Conservation (phyloP, 2,329 filamentous ascomycete species). For the Elsinoe fawcettii region DNA sequence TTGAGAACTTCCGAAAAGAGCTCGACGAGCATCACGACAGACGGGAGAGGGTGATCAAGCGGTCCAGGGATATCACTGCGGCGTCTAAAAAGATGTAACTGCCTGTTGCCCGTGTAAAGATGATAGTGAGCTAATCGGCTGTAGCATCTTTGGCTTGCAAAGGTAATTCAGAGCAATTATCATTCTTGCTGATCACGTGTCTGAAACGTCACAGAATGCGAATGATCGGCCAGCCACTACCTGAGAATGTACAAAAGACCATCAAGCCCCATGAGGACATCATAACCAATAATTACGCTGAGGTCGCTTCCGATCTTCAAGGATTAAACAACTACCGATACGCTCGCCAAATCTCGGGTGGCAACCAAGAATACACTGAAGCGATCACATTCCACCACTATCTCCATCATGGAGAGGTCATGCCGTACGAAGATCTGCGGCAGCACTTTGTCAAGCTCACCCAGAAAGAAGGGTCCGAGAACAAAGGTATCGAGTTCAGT, state of each 20-base stretch:
- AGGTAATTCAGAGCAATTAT: constrained; percentile 42
- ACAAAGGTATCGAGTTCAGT: constrained; percentile 55
- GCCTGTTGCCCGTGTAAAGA: background rate
- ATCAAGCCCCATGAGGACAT: constrained; percentile 60
- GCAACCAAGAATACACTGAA: constrained; percentile 91
- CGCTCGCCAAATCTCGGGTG: constrained; percentile 63
- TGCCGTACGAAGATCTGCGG: constrained; percentile 56
- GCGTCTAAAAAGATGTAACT: constrained; percentile 92
- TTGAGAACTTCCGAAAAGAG: constrained; percentile 76
- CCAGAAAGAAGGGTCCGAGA: constrained; percentile 25
- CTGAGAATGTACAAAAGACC: constrained; percentile 61
- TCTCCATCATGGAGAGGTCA: constrained; percentile 65
- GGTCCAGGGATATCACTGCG: constrained; percentile 84
- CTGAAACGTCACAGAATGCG: constrained; percentile 48
- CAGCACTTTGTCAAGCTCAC: constrained; percentile 30
- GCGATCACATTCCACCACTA: constrained; percentile 85
- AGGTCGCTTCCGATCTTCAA: constrained; percentile 64
- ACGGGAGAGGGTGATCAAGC: constrained; percentile 81
- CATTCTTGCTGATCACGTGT: background rate
- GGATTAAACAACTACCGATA: constrained; percentile 79
- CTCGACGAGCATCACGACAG: constrained; percentile 93
- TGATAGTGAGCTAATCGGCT: constrained; percentile 22
- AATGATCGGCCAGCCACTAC: constrained; percentile 51
- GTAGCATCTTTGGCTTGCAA: constrained; percentile 75
- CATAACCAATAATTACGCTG: constrained; percentile 61